Conservation (phyloP, 306 rosid genomes). For the Fragaria nilgerrensis region DNA sequence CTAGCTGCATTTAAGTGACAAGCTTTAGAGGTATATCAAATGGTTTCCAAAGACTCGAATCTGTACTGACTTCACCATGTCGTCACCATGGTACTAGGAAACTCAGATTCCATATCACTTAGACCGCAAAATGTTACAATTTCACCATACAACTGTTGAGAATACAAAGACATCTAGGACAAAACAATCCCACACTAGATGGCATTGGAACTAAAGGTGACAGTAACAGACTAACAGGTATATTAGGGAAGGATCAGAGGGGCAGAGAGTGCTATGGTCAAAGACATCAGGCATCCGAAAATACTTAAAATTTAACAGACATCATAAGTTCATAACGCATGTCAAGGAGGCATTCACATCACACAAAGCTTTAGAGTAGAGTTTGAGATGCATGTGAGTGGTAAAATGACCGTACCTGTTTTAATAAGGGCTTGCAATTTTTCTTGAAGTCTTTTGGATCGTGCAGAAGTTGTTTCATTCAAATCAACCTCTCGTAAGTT, state of each 20-base stretch:
- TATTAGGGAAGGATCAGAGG: neutral
- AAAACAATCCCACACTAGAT: neutral
- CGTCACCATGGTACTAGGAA: neutral
- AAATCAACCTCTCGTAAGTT: conserved; percentile 67
- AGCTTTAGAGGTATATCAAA: neutral
- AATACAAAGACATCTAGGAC: neutral
- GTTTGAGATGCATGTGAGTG: neutral
- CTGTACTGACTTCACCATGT: neutral
- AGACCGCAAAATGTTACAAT: neutral
- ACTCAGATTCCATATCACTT: neutral
- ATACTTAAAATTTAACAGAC: neutral
- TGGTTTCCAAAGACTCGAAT: neutral
- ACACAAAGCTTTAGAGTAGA: neutral
- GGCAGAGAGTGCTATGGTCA: neutral
- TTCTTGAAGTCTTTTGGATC: conserved; percentile 54
- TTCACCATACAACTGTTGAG: neutral
- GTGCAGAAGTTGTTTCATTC: conserved; percentile 63
- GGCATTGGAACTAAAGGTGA: neutral
- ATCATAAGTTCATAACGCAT: neutral
- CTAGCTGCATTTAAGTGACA: conserved; percentile 14
- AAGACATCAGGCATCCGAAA: neutral
- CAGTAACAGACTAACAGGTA: neutral
- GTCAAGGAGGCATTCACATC: neutral
- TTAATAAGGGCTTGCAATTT: conserved; percentile 61
- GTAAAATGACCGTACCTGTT: conserved; percentile 60